Base-by-base conservation (phyloP, 2,329 filamentous ascomycete species). In the Aureobasidium lini region DNA sequence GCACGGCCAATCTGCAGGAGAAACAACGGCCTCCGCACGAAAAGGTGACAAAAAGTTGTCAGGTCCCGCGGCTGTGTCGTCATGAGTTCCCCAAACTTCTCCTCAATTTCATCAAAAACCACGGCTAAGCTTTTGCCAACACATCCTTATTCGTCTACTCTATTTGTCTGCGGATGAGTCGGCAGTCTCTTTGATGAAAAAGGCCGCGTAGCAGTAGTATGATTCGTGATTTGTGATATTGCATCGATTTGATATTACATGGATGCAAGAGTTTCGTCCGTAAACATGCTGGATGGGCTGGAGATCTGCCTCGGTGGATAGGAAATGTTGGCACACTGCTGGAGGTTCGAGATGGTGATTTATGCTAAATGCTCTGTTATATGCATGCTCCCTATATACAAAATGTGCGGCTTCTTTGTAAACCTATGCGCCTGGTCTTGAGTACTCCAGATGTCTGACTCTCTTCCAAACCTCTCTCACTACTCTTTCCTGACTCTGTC, bases 401-500 rank as follows among this genome's bases (percentile, higher is more conserved):
- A 23, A 23, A 23, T 23, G 23, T 23, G 23, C 3, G 23, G 23
- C 23, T 23, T 23, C 23, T 23, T 23, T 23, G 23, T n/a, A 6
- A n/a, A 36, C 47, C 29, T 57, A 67, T 34, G 66, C 79, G 1
- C 85, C 85, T 1, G 86, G 87, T 18, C 88, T 77, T 28, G 75
- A 74, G 68, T 90, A 91, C 65, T 89, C 84, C 58, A 91, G 72
- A 11, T 78, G 73, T 53, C 81, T 75, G 6, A 90, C 87, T 36
- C 88, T 78, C 64, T 80, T 81, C 88, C 88, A 91, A 1, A 88
- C 84, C 66, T 89, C 87, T 44, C 87, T 77, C 1, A 89, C 85
- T 0, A 85, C 81, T 61, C 88, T 77, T 65, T 90, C 86, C 66
- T 91, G 88, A 8, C 80, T 77, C 67, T 89, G 76, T 15, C 85